phyloP scores from a whole-genome alignment of 2,329 filamentous ascomycete species.

The Fusarium liriodendri region DNA sequence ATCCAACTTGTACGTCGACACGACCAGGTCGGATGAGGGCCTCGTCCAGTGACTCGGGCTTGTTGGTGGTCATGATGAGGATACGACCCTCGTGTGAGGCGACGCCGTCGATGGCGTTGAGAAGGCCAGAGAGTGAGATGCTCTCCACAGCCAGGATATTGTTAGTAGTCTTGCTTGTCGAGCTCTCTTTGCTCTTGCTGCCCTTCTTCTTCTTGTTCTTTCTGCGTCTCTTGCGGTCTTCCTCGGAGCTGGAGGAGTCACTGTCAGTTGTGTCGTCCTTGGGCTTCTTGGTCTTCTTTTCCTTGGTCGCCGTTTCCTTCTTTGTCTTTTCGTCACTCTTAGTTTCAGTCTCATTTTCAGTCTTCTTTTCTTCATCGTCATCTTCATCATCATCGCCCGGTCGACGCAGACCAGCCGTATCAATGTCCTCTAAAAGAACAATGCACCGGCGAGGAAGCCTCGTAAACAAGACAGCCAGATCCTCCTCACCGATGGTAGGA shows the following conservation, averaged over 20 bases:
- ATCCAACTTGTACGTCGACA: conserved; percentile 76
- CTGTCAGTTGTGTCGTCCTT: conserved; percentile 33
- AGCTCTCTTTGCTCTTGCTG: conserved; percentile 31
- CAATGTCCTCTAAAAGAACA: conserved; percentile 76
- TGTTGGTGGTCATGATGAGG: conserved; percentile 86
- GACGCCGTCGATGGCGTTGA: conserved; percentile 88
- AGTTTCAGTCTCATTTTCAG: conserved; percentile 14
- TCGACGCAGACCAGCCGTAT: conserved; percentile 70
- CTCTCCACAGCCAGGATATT: conserved; percentile 45
- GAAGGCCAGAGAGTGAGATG: conserved; percentile 82
- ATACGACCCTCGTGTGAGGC: conserved; percentile 82
- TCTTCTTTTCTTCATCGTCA: conserved; percentile 27
- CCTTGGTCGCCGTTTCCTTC: conserved; percentile 19
- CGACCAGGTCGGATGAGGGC: conserved; percentile 80
- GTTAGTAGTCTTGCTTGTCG: conserved; percentile 37
- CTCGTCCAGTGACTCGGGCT: conserved; percentile 77
- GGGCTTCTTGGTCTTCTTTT: conserved; percentile 44
- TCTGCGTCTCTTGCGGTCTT: conserved; percentile 34
- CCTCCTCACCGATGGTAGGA: conserved; percentile 70
- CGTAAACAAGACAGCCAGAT: conserved; percentile 68
- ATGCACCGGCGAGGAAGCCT: conserved; percentile 72
- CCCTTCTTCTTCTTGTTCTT: conserved; percentile 27
- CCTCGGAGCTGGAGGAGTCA: conserved; percentile 42
- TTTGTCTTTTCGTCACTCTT: conserved; percentile 18
- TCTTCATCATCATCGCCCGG: conserved; percentile 47